phyloP scores from a whole-genome alignment of 257 asterid species.

The Ophiorrhiza pumila region DNA sequence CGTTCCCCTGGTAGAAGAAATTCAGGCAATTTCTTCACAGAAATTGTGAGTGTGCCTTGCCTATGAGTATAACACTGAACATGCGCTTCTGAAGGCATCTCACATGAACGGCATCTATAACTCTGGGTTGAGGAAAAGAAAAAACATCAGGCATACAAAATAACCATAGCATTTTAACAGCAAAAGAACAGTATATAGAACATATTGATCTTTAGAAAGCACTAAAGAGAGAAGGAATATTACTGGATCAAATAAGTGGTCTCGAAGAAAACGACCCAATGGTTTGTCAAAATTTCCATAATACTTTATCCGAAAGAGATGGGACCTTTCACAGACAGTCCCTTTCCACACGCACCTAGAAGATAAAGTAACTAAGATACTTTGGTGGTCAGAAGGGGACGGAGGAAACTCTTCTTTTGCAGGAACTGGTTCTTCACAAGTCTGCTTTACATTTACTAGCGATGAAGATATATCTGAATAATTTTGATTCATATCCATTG shows the following conservation, averaged over 20 bases:
- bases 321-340: constrained; percentile 89
- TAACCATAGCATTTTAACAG: neutral
- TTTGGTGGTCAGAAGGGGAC: constrained; percentile 85
- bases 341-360: constrained; percentile 97
- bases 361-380: constrained; percentile 87
- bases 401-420: constrained; percentile 75
- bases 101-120: constrained; percentile 79
- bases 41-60: constrained; percentile 91
- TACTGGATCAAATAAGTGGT: constrained; percentile 93
- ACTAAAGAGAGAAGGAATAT: constrained; percentile 25
- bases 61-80: constrained; percentile 94
- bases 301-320: constrained; percentile 82
- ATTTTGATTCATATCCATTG: constrained; percentile 27
- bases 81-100: constrained; percentile 94
- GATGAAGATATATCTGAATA: constrained; percentile 29
- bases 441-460: constrained; percentile 40
- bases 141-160: constrained; percentile 17
- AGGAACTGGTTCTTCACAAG: constrained; percentile 41
- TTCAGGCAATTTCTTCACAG: constrained; percentile 85
- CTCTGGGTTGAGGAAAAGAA: constrained; percentile 47
- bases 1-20: constrained; percentile 69
- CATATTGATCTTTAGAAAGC: neutral
- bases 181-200: constrained; percentile 6
- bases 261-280: constrained; percentile 86
- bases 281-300: constrained; percentile 91